phyloP scores from a whole-genome alignment of 768 basidiomycete genomes.

The Calocybe gangraenosa region DNA sequence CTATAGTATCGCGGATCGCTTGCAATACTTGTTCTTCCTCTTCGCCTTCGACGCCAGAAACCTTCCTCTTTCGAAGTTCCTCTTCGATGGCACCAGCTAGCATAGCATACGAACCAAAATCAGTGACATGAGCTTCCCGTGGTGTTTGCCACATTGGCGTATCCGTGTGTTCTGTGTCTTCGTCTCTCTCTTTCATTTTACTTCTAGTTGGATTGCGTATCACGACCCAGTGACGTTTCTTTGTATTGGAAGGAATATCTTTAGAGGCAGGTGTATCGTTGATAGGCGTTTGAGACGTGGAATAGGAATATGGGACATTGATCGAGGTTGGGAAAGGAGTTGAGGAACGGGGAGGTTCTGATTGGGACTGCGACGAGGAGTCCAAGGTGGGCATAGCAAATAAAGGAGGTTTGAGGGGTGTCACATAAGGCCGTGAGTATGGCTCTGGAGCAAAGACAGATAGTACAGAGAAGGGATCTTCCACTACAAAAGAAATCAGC shows the following conservation, averaged over 20 bases:
- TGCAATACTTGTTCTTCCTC: conserved; percentile 30
- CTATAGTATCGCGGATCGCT: conserved; percentile 34
- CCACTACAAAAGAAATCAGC: conserved; percentile 42
- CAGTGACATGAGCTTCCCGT: conserved; percentile 49
- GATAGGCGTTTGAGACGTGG: conserved; percentile 19
- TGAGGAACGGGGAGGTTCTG: conserved; percentile 20
- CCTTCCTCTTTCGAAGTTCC: conserved; percentile 34
- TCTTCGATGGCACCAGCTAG: conserved; percentile 45
- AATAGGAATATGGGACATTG: conserved; percentile 13
- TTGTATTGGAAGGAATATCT: conserved; percentile 20
- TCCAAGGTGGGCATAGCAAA: conserved; percentile 15
- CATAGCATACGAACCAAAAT: conserved; percentile 60
- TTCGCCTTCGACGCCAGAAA: conserved; percentile 19
- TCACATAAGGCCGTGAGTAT: conserved; percentile 48
- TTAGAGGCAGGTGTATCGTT: conserved; percentile 20
- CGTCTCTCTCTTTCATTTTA: conserved; percentile 50
- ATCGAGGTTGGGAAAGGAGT: conserved; percentile 14
- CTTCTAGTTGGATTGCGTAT: conserved; percentile 46
- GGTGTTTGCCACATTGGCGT: conserved; percentile 41
- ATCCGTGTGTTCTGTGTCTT: conserved; percentile 35
- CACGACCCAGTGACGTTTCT: conserved; percentile 61
- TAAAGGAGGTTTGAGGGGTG: conserved; percentile 49
- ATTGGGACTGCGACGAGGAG: conserved; percentile 19
- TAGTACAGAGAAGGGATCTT: conserved; percentile 72
- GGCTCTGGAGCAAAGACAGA: conserved; percentile 60